Evolutionary conservation across 495 filamentous ascomycete species (phyloP).

Genomic region (Trypethelium eluteriae): DNA sequence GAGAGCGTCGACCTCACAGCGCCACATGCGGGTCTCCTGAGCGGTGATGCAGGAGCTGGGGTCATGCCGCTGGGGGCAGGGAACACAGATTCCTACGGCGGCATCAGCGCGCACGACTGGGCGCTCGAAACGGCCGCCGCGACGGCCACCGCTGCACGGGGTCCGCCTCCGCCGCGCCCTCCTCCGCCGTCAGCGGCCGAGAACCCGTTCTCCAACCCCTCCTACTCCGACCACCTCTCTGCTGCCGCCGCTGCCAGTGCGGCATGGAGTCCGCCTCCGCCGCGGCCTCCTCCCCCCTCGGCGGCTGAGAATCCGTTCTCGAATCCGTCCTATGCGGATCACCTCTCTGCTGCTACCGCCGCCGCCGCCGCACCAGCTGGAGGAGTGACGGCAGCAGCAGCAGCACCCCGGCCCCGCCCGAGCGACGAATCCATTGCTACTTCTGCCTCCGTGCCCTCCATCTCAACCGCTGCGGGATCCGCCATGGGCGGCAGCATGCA

Average conservation of each 20-base stretch:
- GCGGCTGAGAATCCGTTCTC: not conserved
- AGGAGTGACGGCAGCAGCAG: not conserved
- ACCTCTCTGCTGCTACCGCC: not conserved
- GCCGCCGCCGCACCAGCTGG: not conserved
- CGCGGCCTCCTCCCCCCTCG: no score
- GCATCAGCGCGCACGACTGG: conserved; percentile 11
- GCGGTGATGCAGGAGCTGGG: not conserved
- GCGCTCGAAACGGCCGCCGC: not conserved
- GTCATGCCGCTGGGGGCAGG: not conserved
- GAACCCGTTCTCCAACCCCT: no score
- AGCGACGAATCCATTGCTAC: not conserved
- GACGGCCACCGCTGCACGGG: not conserved
- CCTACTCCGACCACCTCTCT: no score
- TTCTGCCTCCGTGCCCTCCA: not conserved
- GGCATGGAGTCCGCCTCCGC: no score
- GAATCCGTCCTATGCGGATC: not conserved
- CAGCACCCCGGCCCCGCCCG: no score
- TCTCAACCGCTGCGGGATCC: not conserved
- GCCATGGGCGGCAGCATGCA: not conserved
- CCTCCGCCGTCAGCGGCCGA: no score
- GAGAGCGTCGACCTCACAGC: conserved; percentile 6
- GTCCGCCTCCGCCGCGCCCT: not conserved
- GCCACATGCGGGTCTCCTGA: not conserved
- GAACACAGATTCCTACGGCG: not conserved
- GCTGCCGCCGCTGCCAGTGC: no score